Evolutionary conservation across 441 rosid genomes (phyloP).

Genomic region (Croton laevigatus): DNA sequence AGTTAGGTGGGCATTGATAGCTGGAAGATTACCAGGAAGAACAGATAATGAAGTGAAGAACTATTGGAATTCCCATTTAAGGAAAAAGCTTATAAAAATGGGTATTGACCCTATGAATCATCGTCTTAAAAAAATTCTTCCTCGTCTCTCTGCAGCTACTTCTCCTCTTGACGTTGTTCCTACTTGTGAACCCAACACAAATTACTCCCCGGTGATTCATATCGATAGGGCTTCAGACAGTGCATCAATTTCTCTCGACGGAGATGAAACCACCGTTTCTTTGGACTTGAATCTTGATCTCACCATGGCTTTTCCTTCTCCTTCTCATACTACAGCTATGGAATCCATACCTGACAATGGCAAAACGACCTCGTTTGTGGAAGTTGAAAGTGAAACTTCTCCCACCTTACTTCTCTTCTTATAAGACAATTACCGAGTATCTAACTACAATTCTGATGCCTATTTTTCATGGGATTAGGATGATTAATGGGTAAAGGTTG

Average conservation of each 20-base stretch:
- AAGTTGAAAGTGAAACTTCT: neutral
- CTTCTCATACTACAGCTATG: neutral
- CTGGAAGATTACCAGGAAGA: constrained; percentile 45
- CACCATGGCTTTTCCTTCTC: constrained; percentile 28
- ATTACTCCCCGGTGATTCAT: neutral
- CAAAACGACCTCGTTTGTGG: neutral
- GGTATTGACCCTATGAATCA: constrained; percentile 52
- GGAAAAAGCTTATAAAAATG: constrained; percentile 32
- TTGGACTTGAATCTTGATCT: constrained; percentile 38
- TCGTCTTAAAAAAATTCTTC: too few species aligned
- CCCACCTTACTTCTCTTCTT: constrained; percentile 37
- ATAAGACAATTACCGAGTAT: neutral
- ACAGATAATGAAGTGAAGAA: constrained; percentile 51
- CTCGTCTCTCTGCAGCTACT: too few species aligned
- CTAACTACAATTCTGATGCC: neutral
- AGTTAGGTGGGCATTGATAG: constrained; percentile 46
- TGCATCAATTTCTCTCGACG: constrained; percentile 32
- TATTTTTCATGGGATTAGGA: neutral
- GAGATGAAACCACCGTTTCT: constrained; percentile 23
- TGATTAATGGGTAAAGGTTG: neutral
- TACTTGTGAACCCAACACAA: constrained; percentile 6
- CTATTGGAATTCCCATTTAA: constrained; percentile 44
- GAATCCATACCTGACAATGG: constrained; percentile 10
- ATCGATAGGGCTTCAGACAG: constrained; percentile 29
- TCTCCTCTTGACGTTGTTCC: too few species aligned